These are phyloP conservation scores for Phoenix dactylifera DNA, from an alignment of 176 grass and related monocot genomes.

Conservation along the genomic window DNA sequence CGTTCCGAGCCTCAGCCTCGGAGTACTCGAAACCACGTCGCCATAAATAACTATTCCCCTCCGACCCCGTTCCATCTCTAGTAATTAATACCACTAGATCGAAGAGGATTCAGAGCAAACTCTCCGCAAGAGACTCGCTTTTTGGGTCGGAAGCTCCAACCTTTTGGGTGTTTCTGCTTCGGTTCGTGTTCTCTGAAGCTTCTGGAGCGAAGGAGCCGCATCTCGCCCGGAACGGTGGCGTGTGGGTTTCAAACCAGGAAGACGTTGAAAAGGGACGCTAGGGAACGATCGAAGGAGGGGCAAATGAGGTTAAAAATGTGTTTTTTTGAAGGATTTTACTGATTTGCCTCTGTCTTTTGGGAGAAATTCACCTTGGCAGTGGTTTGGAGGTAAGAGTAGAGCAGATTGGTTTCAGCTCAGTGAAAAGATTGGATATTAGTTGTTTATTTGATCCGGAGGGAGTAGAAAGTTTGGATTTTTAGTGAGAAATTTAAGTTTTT, in stretches of 20 bases:
- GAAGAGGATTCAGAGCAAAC: background rate
- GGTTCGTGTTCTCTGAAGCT: background rate
- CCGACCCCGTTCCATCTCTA: background rate
- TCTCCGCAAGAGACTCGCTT: background rate
- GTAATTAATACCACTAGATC: background rate
- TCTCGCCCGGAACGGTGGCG: background rate
- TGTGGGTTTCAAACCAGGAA: no score
- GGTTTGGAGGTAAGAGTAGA: background rate
- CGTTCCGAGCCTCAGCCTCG: slow-evolving; percentile 6
- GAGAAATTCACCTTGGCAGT: background rate
- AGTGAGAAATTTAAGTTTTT: background rate
- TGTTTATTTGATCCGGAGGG: background rate
- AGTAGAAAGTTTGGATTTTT: background rate
- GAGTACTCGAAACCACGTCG: background rate
- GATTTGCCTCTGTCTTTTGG: no score
- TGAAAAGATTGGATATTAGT: no score
- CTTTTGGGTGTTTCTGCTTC: background rate
- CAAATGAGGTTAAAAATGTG: no score
- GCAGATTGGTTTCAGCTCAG: no score
- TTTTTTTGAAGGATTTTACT: no score
- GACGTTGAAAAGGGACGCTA: no score
- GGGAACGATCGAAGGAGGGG: no score
- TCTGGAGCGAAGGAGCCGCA: background rate
- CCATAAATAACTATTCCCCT: background rate
- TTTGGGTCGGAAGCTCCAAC: background rate